Evolutionary conservation across 371 early-diverging fungal genomes (phyloP).

Genomic region (Syncephalastrum racemosum): DNA sequence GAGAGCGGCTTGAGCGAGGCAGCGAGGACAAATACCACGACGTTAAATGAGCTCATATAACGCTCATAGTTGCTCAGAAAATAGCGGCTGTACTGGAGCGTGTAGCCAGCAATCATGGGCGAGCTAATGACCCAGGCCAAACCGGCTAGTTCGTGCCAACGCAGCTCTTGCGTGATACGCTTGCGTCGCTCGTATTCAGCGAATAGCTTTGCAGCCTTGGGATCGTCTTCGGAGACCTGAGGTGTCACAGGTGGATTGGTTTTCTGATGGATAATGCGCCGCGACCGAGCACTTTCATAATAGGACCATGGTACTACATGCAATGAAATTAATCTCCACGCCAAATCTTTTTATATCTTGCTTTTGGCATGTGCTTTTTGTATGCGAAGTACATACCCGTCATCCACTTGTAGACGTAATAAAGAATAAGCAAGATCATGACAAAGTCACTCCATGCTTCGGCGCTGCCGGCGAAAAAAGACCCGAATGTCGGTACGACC

Average conservation of each 20-base stretch:
- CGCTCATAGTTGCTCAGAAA: slow-evolving; percentile 56
- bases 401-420: slow-evolving; percentile 68
- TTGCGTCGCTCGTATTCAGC: slow-evolving; percentile 32
- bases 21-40: slow-evolving; percentile 62
- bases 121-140: slow-evolving; percentile 52
- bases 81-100: slow-evolving; percentile 52
- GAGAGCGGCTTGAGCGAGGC: slow-evolving; percentile 59
- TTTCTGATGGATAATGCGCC: slow-evolving; percentile 44
- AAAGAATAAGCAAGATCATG: slow-evolving; percentile 57
- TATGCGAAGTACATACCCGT: slow-evolving; percentile 48
- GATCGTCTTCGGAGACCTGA: slow-evolving; percentile 7
- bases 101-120: slow-evolving; percentile 61
- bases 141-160: slow-evolving; percentile 54
- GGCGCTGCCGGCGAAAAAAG: slow-evolving; percentile 63
- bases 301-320: slow-evolving; percentile 66
- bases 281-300: slow-evolving; percentile 62
- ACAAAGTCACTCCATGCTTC: slow-evolving; percentile 70
- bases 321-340: not conserved
- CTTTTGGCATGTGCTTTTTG: not conserved
- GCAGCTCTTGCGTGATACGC: slow-evolving; percentile 44
- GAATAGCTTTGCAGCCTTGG: slow-evolving; percentile 23
- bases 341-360: not conserved
- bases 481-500: slow-evolving; percentile 62
- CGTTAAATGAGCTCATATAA: slow-evolving; percentile 62
- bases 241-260: slow-evolving; percentile 8